phyloP scores from a whole-genome alignment of 768 basidiomycete species.

The Lactarius tabidus region DNA sequence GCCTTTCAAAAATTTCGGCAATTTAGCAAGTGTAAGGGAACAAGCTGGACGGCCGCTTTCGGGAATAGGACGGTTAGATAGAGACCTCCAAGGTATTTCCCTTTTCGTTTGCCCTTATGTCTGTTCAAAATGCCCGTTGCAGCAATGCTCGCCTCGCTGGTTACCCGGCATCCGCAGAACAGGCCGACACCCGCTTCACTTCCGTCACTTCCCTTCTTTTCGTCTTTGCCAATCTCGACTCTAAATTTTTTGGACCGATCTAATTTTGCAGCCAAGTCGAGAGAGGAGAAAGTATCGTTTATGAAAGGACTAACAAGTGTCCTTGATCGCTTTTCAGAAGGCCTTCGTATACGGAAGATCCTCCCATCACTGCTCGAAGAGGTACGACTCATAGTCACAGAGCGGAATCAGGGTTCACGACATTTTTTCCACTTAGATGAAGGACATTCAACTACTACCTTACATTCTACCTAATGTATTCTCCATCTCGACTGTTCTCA shows the following conservation, averaged over 20 bases:
- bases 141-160: constrained; percentile 77
- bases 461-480: constrained; percentile 97
- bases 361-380: constrained; percentile 92
- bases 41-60: constrained; percentile 60
- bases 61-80: constrained; percentile 62
- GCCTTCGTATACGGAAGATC: constrained; percentile 82
- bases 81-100: constrained; percentile 63
- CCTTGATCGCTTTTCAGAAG: constrained; percentile 81
- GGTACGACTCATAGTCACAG: constrained; percentile 40
- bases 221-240: constrained; percentile 91
- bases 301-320: constrained; percentile 86
- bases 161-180: constrained; percentile 70
- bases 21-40: constrained; percentile 63
- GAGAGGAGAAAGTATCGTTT: constrained; percentile 95
- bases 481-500: constrained; percentile 73
- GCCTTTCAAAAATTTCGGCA: constrained; percentile 84
- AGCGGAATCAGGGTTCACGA: background rate
- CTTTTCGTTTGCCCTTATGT: background rate
- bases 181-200: constrained; percentile 78
- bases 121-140: background rate
- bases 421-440: constrained; percentile 60
- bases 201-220: constrained; percentile 87
- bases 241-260: constrained; percentile 95
- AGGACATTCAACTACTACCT: constrained; percentile 88
- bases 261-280: constrained; percentile 88